Conservation (phyloP, 768 basidiomycete species). For the Tephrocybe sp. region DNA sequence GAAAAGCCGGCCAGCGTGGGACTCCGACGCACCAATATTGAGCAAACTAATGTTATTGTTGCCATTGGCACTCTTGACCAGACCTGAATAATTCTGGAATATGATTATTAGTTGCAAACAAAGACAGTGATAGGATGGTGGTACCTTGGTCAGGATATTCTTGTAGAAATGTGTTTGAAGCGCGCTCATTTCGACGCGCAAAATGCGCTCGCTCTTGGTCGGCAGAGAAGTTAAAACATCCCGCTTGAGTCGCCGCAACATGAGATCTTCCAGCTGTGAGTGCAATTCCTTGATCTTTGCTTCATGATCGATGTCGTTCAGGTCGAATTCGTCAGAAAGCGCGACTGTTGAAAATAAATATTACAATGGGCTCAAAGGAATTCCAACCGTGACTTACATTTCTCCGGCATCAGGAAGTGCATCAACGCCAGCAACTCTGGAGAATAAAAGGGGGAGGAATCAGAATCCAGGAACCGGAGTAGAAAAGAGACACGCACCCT, state of each 20-base stretch:
- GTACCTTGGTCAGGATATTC: conserved; percentile 93
- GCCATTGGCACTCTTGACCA: conserved; percentile 86
- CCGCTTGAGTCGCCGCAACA: conserved; percentile 92
- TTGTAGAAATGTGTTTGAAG: conserved; percentile 98
- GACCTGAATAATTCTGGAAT: conserved; percentile 85
- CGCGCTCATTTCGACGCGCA: conserved; percentile 95
- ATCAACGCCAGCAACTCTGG: conserved; percentile 92
- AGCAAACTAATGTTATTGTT: conserved; percentile 91
- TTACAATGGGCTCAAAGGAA: not conserved
- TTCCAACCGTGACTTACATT: conserved; percentile 56
- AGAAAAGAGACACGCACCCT: conserved; percentile 53
- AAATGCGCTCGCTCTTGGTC: conserved; percentile 96
- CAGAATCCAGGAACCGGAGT: not conserved
- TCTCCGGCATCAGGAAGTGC: conserved; percentile 99
- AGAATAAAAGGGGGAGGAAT: conserved; percentile 3
- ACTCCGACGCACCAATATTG: conserved; percentile 70
- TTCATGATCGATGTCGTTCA: conserved; percentile 91
- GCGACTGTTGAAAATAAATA: conserved; percentile 54
- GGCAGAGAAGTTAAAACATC: conserved; percentile 96
- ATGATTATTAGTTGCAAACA: not conserved
- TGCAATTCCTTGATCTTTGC: conserved; percentile 95
- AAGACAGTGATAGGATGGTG: not conserved
- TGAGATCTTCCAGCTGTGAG: conserved; percentile 86
- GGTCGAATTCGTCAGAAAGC: conserved; percentile 92
- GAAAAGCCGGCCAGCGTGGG: not conserved